phyloP scores from a whole-genome alignment of 2,329 filamentous ascomycete genomes.

The Scedosporium aurantiacum region DNA sequence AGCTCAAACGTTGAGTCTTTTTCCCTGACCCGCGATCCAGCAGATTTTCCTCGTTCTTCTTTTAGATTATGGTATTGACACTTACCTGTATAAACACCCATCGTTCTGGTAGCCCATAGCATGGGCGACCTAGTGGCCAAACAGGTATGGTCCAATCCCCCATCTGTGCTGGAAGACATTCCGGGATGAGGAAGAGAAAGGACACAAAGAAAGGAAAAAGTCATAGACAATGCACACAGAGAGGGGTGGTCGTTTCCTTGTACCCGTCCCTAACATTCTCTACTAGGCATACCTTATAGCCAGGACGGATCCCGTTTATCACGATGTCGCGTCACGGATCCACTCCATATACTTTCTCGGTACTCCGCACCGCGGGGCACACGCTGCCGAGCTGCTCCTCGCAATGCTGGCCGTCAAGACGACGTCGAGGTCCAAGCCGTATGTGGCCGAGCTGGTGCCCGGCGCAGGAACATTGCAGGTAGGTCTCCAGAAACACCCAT shows the following conservation, averaged over 20 bases:
- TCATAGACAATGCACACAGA: no score
- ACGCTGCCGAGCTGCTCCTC: background rate
- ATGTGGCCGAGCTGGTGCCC: background rate
- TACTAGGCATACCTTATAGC: background rate
- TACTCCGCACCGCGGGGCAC: background rate
- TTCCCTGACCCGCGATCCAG: background rate
- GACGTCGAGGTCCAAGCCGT: background rate
- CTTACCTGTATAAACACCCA: background rate
- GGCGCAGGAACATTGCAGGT: background rate
- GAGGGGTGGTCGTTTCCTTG: background rate
- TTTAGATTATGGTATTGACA: background rate
- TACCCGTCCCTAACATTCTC: background rate
- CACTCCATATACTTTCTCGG: slow-evolving; percentile 2
- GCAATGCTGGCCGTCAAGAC: no score
- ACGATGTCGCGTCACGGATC: background rate
- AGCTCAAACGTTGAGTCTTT: background rate
- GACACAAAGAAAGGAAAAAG: no score
- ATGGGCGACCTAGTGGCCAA: background rate
- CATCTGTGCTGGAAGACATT: no score
- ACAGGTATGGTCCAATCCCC: background rate
- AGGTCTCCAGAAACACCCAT: background rate
- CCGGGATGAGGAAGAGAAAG: no score
- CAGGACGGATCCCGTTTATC: background rate
- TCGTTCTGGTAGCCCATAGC: background rate
- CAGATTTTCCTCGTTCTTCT: no score